These are phyloP conservation scores for Leucosporidium yakuticum DNA, from an alignment of 768 basidiomycete species.

Conservation along the genomic window DNA sequence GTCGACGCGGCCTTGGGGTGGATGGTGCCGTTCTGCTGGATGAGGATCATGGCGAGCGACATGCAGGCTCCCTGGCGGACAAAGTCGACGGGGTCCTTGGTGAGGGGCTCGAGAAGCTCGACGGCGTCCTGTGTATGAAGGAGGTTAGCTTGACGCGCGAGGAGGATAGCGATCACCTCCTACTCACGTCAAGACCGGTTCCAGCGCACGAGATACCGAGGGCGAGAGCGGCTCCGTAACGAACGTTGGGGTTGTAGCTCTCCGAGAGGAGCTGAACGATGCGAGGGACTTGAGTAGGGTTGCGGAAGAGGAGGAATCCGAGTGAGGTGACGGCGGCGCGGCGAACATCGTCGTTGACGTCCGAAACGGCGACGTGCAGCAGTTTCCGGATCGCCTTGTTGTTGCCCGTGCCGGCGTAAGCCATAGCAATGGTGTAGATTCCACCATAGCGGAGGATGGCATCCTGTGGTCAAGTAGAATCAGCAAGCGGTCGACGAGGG, in stretches of 20 bases:
- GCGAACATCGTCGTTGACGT: constrained; percentile 94
- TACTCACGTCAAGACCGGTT: constrained; percentile 77
- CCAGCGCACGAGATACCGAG: constrained; percentile 96
- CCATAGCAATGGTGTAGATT: constrained; percentile 91
- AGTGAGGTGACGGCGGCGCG: constrained; percentile 92
- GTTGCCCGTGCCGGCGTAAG: constrained; percentile 92
- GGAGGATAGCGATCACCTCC: neutral
- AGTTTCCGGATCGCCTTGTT: constrained; percentile 87
- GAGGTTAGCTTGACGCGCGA: neutral
- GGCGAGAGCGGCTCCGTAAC: constrained; percentile 92
- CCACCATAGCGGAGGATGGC: constrained; percentile 95
- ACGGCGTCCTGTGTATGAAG: constrained; percentile 67
- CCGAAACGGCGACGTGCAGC: constrained; percentile 93
- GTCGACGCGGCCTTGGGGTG: constrained; percentile 72
- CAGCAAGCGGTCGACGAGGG: neutral
- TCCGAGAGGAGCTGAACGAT: constrained; percentile 95
- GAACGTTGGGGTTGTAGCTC: constrained; percentile 97
- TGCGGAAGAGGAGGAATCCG: constrained; percentile 95
- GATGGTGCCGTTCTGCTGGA: constrained; percentile 88
- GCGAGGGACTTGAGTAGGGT: constrained; percentile 88
- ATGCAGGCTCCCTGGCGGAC: constrained; percentile 96
- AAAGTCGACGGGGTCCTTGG: constrained; percentile 95
- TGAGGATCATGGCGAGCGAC: constrained; percentile 90
- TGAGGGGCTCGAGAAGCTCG: constrained; percentile 95
- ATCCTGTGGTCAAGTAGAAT: constrained; percentile 55